A percentile compares a stretch with the other conserved stretches of the same genome.
These are phyloP conservation scores for Maudiozyma serrabonitensis DNA, from an alignment of 805 yeast genomes.

Conservation along the genomic window DNA sequence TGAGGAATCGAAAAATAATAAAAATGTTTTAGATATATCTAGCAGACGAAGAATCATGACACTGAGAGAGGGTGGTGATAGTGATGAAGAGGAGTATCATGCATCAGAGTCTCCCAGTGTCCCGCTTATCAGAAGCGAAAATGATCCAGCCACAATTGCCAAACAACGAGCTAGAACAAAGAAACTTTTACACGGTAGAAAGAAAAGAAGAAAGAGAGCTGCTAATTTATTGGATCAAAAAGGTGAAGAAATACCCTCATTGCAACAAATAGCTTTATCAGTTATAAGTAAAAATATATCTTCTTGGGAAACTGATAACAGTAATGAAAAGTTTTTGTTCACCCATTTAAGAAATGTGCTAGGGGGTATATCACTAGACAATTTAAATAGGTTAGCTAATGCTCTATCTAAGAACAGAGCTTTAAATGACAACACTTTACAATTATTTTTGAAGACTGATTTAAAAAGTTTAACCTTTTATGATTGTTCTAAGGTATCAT, in stretches of 20 bases:
- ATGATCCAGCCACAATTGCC: conserved; percentile 7
- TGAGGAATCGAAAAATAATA: conserved; percentile 5
- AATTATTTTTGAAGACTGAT: conserved; percentile 59
- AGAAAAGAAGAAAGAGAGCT: conserved; percentile 69
- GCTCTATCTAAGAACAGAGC: conserved; percentile 79
- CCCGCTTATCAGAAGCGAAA: background rate
- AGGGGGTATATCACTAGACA: conserved; percentile 76
- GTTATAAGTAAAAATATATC: conserved; percentile 42
- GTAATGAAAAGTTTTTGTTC: conserved; percentile 8
- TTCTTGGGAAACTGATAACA: conserved; percentile 15
- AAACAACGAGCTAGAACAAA: conserved; percentile 35
- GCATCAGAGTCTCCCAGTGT: background rate
- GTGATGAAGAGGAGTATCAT: conserved; percentile 26
- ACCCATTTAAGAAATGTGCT: conserved; percentile 45
- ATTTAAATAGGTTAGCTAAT: conserved; percentile 60
- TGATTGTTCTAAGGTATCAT: conserved; percentile 81
- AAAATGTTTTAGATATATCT: background rate
- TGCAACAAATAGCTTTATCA: conserved; percentile 76
- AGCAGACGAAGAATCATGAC: conserved; percentile 11
- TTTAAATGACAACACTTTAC: conserved; percentile 58
- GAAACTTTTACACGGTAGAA: conserved; percentile 48
- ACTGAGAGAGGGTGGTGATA: conserved; percentile 25
- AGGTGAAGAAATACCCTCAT: conserved; percentile 50
- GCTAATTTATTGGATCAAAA: conserved; percentile 72
- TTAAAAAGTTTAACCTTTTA: conserved; percentile 58